A percentile compares a stretch with the other conserved stretches of the same genome.
Conservation (phyloP, 495 filamentous ascomycete genomes). For the Letharia columbiana region DNA sequence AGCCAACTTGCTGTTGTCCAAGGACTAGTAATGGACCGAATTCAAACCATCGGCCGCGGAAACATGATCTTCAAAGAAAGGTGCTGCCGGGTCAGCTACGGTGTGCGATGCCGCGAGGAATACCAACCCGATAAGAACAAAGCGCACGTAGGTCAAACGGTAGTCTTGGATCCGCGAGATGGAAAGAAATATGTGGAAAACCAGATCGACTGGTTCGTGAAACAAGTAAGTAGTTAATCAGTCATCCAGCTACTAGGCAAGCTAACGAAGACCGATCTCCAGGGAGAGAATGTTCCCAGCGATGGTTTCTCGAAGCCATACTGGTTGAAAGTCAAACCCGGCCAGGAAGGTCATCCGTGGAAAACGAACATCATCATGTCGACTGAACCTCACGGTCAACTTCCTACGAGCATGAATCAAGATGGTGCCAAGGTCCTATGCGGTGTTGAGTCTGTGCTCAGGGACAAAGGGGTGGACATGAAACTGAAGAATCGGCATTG, state of each 20-base stretch:
- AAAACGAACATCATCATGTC: constrained; percentile 44
- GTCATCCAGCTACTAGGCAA: background rate
- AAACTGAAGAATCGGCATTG: constrained; percentile 41
- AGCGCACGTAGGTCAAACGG: constrained; percentile 35
- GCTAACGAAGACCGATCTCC: background rate
- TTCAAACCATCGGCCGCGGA: constrained; percentile 39
- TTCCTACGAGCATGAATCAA: constrained; percentile 38
- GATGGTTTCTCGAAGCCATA: constrained; percentile 36
- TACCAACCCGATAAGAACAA: constrained; percentile 34
- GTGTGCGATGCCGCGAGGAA: constrained; percentile 39
- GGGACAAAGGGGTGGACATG: constrained; percentile 31
- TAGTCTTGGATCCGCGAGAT: constrained; percentile 39
- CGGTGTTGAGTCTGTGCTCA: constrained; percentile 27
- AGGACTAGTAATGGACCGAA: constrained; percentile 47
- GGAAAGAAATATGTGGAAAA: constrained; percentile 39
- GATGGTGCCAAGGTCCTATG: constrained; percentile 28
- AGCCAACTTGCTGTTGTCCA: constrained; percentile 51
- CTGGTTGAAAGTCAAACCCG: constrained; percentile 37
- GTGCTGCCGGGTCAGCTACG: constrained; percentile 50
- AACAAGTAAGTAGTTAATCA: constrained; percentile 30
- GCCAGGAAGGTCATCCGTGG: constrained; percentile 35
- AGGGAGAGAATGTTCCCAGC: constrained; percentile 34
- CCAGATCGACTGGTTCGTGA: constrained; percentile 51
- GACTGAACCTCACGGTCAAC: constrained; percentile 29
- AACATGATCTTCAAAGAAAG: constrained; percentile 38